Evolutionary conservation across 306 rosid genomes (phyloP).

Genomic region (Malus orientalis): DNA sequence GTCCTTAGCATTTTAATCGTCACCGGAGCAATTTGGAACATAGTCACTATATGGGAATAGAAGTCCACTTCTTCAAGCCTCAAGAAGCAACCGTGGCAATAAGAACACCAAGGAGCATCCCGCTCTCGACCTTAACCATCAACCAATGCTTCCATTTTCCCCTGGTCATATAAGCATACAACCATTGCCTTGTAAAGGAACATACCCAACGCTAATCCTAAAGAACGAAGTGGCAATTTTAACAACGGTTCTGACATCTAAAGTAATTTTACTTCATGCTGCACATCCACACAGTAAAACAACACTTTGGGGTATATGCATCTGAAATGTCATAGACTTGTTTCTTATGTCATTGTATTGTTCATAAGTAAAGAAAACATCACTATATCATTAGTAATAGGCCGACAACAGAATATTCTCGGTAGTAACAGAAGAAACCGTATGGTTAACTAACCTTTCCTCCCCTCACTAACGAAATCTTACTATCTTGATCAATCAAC

Average conservation of each 20-base stretch:
- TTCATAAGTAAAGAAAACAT: not conserved
- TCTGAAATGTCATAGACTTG: not conserved
- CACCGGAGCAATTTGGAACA: slow-evolving; percentile 60
- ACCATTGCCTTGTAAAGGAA: not conserved
- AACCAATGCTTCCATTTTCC: not conserved
- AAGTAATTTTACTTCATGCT: not conserved
- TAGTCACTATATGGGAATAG: slow-evolving; percentile 37
- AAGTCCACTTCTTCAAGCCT: slow-evolving; percentile 61
- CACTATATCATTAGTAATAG: not conserved
- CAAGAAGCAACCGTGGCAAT: slow-evolving; percentile 8
- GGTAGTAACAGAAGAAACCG: not conserved
- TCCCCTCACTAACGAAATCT: not conserved
- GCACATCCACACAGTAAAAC: not conserved
- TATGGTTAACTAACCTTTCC: not conserved
- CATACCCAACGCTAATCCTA: not conserved
- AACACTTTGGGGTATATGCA: not conserved
- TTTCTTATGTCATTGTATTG: slow-evolving; percentile 6
- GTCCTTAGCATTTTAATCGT: slow-evolving; percentile 46
- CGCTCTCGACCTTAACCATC: not conserved
- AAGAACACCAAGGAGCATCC: not conserved
- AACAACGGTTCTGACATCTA: not conserved
- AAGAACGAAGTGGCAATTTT: not conserved
- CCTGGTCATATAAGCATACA: not conserved
- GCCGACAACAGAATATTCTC: not conserved
- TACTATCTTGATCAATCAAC: not conserved